Evolutionary conservation across 768 basidiomycete species (phyloP), one percentile per base, ranked within the genome.

Genomic region (Phlebiopsis flavidoalba): DNA sequence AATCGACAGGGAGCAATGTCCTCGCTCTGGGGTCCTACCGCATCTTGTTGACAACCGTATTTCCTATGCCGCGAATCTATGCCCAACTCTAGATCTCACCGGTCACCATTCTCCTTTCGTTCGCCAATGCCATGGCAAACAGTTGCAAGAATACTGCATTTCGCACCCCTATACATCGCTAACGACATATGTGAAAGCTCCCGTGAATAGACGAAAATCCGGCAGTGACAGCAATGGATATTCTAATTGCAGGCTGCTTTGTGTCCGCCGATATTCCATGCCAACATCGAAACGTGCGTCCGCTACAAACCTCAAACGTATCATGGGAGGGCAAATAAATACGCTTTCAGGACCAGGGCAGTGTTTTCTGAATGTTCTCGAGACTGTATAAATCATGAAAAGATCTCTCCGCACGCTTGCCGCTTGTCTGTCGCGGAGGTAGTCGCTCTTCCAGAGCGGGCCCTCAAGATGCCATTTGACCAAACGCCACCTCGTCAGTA

Each of bases 41-140:
- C 36, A 37, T 40, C 48, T 51, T 59, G 58, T 59, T 59, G 58
- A 50, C 49, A 43, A 59, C 48, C 58, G 58, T 52, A 59, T 59
- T 59, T 59, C 58, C 58, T 52, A n/a, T 59, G n/a, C 58, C 49
- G 58, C 58, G 58, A 50, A 55, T 55, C 37, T 12, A 21, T 55
- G 22, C 36, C 52, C 15, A 26, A 40, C 35, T 12, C 26, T 35
- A 5, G 22, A 33, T 22, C 26, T 24, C 21, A 12, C 54, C 19
- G 22, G 54, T 55, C 54, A 36, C 37, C 54, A 22, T 24, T 45
- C 36, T 43, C 54, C 15, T 37, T 31, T 45, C 54, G 24, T 53
- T 8, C 31, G 36, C 31, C 31, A 36, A 33, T 11, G 15, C 52
- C 52, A 53, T 53, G 52, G 52, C 33, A 35, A 53, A 53, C 10